These are phyloP conservation scores for Boletus sp. DNA, from an alignment of 768 basidiomycete species.

Conservation along the genomic window DNA sequence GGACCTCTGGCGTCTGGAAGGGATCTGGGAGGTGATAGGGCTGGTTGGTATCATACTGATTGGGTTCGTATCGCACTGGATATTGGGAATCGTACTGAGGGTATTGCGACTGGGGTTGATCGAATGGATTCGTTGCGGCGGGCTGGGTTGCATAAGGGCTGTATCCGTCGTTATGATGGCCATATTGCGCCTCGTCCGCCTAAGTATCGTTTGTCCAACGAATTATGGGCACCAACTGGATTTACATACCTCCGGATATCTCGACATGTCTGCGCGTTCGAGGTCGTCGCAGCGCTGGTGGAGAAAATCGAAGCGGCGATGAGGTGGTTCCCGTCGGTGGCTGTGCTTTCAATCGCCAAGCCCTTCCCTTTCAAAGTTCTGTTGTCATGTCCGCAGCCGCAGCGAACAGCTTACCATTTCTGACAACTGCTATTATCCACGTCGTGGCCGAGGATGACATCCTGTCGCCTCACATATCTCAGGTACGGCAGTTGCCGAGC, in stretches of 20 bases:
- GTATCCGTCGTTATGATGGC: slow-evolving; percentile 69
- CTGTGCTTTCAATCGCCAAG: slow-evolving; percentile 2
- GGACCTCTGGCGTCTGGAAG: slow-evolving; percentile 25
- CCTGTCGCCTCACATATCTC: too few species aligned
- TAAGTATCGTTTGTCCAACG: slow-evolving; percentile 23
- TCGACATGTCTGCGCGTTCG: slow-evolving; percentile 35
- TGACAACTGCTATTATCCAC: too few species aligned
- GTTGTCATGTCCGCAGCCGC: slow-evolving; percentile 8
- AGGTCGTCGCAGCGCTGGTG: not conserved
- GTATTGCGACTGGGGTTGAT: slow-evolving; percentile 35
- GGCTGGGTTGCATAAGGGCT: slow-evolving; percentile 43
- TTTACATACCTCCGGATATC: slow-evolving; percentile 39
- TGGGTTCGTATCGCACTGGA: slow-evolving; percentile 34
- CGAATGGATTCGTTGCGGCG: slow-evolving; percentile 38
- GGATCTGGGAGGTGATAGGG: slow-evolving; percentile 41
- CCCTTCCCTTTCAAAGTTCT: too few species aligned
- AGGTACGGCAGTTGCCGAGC: too few species aligned
- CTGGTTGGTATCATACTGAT: slow-evolving; percentile 32
- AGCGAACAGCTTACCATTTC: slow-evolving; percentile 1
- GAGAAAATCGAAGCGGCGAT: not conserved
- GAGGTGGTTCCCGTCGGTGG: slow-evolving; percentile 8
- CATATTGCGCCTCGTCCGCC: slow-evolving; percentile 63
- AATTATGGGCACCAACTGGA: not conserved
- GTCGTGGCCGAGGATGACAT: too few species aligned
- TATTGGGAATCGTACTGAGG: slow-evolving; percentile 32